These are phyloP conservation scores for Prunus yedoensis DNA, from an alignment of 331 rosid genomes.

Conservation along the genomic window DNA sequence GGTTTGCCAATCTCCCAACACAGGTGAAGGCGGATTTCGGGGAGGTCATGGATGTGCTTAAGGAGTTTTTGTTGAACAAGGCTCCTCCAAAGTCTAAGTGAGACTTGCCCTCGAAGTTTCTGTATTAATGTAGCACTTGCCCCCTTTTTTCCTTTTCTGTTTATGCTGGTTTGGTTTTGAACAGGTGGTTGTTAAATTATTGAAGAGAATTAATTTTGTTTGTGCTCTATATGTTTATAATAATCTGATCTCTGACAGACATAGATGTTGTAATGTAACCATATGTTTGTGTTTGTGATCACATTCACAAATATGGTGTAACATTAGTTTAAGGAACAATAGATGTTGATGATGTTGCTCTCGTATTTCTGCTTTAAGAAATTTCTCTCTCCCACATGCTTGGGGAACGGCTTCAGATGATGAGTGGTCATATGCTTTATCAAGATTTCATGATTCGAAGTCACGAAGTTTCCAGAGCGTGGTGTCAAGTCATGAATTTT, in stretches of 20 bases:
- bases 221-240: background rate
- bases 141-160: background rate
- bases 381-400: background rate
- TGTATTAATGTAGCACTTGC: background rate
- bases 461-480: too few relatives aligned
- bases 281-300: too few relatives aligned
- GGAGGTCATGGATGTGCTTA: slow-evolving; percentile 76
- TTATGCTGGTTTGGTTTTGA: background rate
- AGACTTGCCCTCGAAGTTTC: background rate
- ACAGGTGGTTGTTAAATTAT: background rate
- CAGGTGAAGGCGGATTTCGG: slow-evolving; percentile 68
- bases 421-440: too few relatives aligned
- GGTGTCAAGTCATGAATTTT: too few relatives aligned
- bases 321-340: too few relatives aligned
- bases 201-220: background rate
- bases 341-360: background rate
- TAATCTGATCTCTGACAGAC: too few relatives aligned
- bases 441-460: too few relatives aligned
- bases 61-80: slow-evolving; percentile 44
- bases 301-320: too few relatives aligned
- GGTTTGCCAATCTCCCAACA: slow-evolving; percentile 60
- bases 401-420: background rate
- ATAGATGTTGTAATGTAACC: too few relatives aligned
- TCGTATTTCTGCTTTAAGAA: background rate
- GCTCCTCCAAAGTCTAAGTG: slow-evolving; percentile 26